These are phyloP conservation scores for Aspergillus carlsbadensis DNA, from an alignment of 495 filamentous ascomycete species.

Conservation along the genomic window DNA sequence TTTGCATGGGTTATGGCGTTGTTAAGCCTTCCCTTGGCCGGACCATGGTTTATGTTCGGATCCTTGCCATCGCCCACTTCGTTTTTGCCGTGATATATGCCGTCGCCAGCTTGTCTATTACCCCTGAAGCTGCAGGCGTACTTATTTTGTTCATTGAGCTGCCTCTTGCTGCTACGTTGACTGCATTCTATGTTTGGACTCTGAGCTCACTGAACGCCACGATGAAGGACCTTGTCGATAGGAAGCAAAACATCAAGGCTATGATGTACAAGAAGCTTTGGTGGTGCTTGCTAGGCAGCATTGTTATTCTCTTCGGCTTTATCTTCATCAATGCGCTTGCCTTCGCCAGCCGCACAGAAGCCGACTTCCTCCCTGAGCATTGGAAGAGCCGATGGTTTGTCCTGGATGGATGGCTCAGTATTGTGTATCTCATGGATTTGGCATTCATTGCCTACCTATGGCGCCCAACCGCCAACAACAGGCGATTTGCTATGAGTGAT, in stretches of 20 bases:
- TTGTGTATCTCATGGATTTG: conserved; percentile 93
- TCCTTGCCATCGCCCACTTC: conserved; percentile 88
- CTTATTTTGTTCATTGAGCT: conserved; percentile 94
- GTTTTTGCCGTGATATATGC: conserved; percentile 93
- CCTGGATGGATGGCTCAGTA: conserved; percentile 93
- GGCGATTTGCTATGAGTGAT: conserved; percentile 97
- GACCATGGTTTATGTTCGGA: conserved; percentile 93
- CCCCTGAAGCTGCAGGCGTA: conserved; percentile 70
- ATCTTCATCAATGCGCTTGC: conserved; percentile 94
- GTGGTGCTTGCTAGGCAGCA: conserved; percentile 92
- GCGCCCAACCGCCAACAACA: conserved; percentile 95
- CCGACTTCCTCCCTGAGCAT: conserved; percentile 89
- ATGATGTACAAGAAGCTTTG: conserved; percentile 98
- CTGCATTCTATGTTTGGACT: conserved; percentile 98
- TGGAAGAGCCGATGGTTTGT: conserved; percentile 98
- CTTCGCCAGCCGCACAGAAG: conserved; percentile 78
- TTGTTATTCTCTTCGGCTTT: conserved; percentile 94
- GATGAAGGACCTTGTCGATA: conserved; percentile 90
- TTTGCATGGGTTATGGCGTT: conserved; percentile 99
- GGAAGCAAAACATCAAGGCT: conserved; percentile 91
- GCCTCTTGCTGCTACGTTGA: conserved; percentile 87
- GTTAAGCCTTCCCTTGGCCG: conserved; percentile 92
- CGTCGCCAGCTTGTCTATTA: conserved; percentile 83
- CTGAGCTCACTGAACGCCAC: conserved; percentile 91
- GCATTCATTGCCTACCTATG: conserved; percentile 94